Evolutionary conservation across 2,329 filamentous ascomycete species (phyloP).

Genomic region (Pseudonectria buxi): DNA sequence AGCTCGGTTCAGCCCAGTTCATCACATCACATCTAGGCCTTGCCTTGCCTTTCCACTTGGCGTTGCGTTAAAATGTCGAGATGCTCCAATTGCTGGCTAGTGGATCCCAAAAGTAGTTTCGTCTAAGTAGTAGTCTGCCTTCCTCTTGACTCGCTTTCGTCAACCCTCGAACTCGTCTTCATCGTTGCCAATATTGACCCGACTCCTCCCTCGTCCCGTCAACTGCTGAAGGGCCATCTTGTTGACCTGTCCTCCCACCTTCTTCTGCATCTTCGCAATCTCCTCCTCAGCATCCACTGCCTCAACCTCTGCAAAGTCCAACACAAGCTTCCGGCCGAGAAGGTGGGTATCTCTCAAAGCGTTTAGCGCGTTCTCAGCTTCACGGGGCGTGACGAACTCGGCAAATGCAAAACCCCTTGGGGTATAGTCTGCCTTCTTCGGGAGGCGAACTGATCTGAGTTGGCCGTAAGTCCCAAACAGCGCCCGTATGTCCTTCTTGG

Average conservation of each 20-base stretch:
- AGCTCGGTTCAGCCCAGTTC: conserved; percentile 14
- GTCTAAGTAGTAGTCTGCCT: conserved; percentile 10
- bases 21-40: conserved; percentile 7
- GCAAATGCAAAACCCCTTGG: conserved; percentile 95
- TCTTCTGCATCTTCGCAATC: conserved; percentile 94
- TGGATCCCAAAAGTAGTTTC: neutral
- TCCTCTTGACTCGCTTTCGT: conserved; percentile 7
- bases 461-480: conserved; percentile 88
- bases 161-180: conserved; percentile 46
- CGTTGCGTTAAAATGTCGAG: neutral
- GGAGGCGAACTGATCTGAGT: conserved; percentile 84
- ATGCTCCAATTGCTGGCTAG: no score
- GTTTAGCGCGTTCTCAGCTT: conserved; percentile 85
- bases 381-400: conserved; percentile 84
- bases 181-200: conserved; percentile 77
- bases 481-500: conserved; percentile 82
- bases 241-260: conserved; percentile 83
- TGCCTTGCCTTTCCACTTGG: conserved; percentile 5
- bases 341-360: conserved; percentile 90
- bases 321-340: conserved; percentile 77
- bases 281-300: conserved; percentile 89
- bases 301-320: conserved; percentile 88
- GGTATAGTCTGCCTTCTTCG: conserved; percentile 86
- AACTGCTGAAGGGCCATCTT: conserved; percentile 87
- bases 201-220: conserved; percentile 74